These are phyloP conservation scores for Trichoderma gamsii DNA, from an alignment of 495 filamentous ascomycete species.

Conservation along the genomic window DNA sequence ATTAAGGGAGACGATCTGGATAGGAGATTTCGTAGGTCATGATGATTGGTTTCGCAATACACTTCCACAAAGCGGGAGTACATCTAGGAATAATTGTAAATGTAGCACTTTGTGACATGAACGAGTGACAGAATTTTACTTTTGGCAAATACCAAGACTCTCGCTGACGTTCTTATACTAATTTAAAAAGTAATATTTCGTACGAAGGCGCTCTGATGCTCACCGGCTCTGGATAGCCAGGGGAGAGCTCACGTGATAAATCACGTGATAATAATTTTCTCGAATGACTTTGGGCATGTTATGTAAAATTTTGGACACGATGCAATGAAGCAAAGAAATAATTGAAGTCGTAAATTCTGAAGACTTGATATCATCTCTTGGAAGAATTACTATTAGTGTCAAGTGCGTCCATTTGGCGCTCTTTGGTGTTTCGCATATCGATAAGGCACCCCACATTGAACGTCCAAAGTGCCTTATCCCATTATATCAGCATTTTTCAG, in stretches of 20 bases:
- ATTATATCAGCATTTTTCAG: background rate
- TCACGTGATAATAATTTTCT: background rate
- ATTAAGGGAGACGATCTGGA: background rate
- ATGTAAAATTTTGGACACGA: too few species aligned
- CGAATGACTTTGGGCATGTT: background rate
- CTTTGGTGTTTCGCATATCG: background rate
- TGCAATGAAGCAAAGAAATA: too few species aligned
- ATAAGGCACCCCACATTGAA: slow-evolving; percentile 10
- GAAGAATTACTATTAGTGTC: background rate
- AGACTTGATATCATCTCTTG: too few species aligned
- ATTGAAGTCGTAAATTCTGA: too few species aligned
- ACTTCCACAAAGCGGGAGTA: background rate
- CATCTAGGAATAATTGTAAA: background rate
- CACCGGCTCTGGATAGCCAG: background rate
- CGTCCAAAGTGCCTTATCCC: slow-evolving; percentile 1
- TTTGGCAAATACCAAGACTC: too few species aligned
- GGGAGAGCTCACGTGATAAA: background rate
- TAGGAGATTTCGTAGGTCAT: background rate
- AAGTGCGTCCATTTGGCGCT: background rate
- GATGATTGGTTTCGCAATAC: background rate
- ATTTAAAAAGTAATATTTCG: too few species aligned
- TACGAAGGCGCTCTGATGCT: background rate
- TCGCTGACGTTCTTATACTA: too few species aligned
- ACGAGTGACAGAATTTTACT: too few species aligned
- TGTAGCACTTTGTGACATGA: too few species aligned